phyloP scores from a whole-genome alignment of 495 filamentous ascomycete species.

The Neurospora sublineolata region DNA sequence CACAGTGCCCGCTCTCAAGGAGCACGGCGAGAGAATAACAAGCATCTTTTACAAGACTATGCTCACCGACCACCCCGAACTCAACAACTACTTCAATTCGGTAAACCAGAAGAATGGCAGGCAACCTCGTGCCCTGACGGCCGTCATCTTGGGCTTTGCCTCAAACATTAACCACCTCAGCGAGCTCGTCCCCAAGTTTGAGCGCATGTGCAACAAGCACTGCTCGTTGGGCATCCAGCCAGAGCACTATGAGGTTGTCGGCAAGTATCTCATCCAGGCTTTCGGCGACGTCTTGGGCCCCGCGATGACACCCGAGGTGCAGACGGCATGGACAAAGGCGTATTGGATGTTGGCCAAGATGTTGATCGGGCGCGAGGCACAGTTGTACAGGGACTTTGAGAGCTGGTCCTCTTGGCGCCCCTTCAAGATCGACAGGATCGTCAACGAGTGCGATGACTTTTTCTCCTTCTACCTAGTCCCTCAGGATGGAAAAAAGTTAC shows the following conservation, averaged over 20 bases:
- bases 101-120: conserved; percentile 57
- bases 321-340: conserved; percentile 56
- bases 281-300: conserved; percentile 57
- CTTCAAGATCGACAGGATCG: conserved; percentile 53
- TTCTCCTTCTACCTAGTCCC: conserved; percentile 62
- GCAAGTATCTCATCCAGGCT: conserved; percentile 52
- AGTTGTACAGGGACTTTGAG: conserved; percentile 45
- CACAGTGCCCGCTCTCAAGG: conserved; percentile 39
- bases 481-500: conserved; percentile 48
- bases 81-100: conserved; percentile 58
- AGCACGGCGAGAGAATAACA: conserved; percentile 56
- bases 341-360: conserved; percentile 61
- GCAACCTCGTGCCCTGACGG: conserved; percentile 54
- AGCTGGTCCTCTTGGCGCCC: conserved; percentile 55
- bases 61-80: conserved; percentile 49
- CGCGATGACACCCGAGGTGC: conserved; percentile 52
- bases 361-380: conserved; percentile 52
- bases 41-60: conserved; percentile 58
- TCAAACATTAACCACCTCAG: conserved; percentile 58
- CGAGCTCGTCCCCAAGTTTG: conserved; percentile 50
- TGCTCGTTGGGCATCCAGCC: conserved; percentile 58
- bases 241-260: conserved; percentile 59
- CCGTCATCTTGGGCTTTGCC: conserved; percentile 57
- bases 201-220: conserved; percentile 65
- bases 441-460: conserved; percentile 52